Evolutionary conservation across 208 protist genomes (phyloP).

Genomic region (Acanthamoeba royreba): DNA sequence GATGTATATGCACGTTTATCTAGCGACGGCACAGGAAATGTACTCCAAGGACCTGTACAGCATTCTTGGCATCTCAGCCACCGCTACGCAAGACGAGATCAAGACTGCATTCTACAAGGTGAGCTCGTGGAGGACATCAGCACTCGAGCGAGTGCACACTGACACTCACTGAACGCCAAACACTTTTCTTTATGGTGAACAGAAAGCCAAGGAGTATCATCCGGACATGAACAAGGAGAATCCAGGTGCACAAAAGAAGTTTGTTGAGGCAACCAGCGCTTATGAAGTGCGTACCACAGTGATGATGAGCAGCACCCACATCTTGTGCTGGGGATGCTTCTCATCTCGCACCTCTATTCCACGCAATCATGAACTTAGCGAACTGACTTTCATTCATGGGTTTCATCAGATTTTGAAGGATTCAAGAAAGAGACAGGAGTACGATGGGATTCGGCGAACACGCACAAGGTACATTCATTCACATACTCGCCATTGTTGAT

Average conservation of each 20-base stretch:
- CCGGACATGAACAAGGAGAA: constrained; percentile 22
- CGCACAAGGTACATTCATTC: no score
- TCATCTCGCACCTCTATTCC: no score
- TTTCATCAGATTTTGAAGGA: not conserved
- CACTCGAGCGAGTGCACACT: no score
- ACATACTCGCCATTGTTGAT: no score
- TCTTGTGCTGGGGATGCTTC: no score
- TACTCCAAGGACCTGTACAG: constrained; percentile 1
- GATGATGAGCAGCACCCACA: not conserved
- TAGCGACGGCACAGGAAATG: not conserved
- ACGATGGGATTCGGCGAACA: not conserved
- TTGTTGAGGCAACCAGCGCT: not conserved
- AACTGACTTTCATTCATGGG: not conserved
- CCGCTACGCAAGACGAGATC: not conserved
- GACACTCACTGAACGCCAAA: no score
- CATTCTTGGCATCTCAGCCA: not conserved
- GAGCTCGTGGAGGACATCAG: no score
- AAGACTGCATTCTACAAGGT: not conserved
- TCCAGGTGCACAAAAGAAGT: not conserved
- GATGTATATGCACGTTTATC: no score
- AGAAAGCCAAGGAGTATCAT: constrained; percentile 32
- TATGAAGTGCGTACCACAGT: not conserved
- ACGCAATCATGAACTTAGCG: not conserved
- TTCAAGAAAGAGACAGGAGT: not conserved
- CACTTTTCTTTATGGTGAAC: not conserved